A percentile compares a stretch with the other conserved stretches of the same genome.
Evolutionary conservation across 2,329 filamentous ascomycete species (phyloP).

Genomic region (Trichoderma sp.): DNA sequence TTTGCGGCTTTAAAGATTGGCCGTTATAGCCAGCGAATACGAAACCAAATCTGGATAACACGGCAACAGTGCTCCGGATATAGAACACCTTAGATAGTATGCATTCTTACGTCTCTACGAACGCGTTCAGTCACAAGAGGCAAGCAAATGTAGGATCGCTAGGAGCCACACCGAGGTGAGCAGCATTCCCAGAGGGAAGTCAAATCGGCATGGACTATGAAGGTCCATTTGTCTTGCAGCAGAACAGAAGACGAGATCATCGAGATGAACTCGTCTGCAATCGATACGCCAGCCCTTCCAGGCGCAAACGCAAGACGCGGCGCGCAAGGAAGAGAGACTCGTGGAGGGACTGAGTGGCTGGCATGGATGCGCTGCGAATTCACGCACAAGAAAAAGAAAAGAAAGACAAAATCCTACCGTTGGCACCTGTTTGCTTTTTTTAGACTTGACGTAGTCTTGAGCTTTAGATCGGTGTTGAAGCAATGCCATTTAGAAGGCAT

Average conservation of each 20-base stretch:
- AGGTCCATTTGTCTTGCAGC: constrained; percentile 52
- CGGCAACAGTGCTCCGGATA: not conserved
- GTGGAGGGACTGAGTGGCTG: constrained; percentile 26
- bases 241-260: constrained; percentile 23
- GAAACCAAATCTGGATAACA: not conserved
- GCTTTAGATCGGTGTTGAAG: not conserved
- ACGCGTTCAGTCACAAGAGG: not conserved
- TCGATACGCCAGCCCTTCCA: constrained; percentile 39
- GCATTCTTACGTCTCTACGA: not conserved
- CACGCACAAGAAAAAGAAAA: not conserved
- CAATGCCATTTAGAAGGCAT: fast-evolving
- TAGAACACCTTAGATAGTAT: not conserved
- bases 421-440: not conserved
- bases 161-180: constrained; percentile 54
- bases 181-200: constrained; percentile 23
- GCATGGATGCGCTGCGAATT: constrained; percentile 15
- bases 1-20: not conserved
- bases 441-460: not conserved
- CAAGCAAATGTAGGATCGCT: constrained; percentile 48
- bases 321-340: constrained; percentile 41
- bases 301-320: constrained; percentile 40
- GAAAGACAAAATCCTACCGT: not conserved
- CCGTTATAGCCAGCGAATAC: not conserved
- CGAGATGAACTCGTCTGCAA: not conserved
- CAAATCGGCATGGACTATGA: constrained; percentile 56